Base-by-base conservation (phyloP, 441 rosid genomes). In the Raphanus hybrid region DNA sequence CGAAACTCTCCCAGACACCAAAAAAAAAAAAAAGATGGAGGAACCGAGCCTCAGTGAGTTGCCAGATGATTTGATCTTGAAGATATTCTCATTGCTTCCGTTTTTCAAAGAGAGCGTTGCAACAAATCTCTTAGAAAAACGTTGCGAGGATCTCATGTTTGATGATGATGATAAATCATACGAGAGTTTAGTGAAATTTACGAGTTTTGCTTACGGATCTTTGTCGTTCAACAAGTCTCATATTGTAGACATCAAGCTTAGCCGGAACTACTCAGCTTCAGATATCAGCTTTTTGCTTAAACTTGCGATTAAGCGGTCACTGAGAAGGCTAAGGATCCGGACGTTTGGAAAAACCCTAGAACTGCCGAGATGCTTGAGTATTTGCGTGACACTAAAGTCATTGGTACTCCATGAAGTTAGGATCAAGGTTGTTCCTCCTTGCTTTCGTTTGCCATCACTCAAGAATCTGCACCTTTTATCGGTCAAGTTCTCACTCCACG, bases 11-110 rank as follows among this genome's bases (percentile, higher is more conserved):
- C 23, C 58, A 6, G 10, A 52, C 58, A 18, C 7, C 55, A 45
- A 45, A 11, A 55, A 16, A 16, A 16, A 8, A 55, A 55, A 15
- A 15, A 8, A 7, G 4, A 55, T 55, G 60, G 60, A 55, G 60
- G 27, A 18, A 55, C 60, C 27, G 27, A 55, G 60, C 26, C 10
- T 55, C 60, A 18, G 5, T 8, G 60, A 55, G 12, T 8, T 55
- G 60, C 60, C 60, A 55, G 27, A 55, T 8, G 60, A 55, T 3
- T 18, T 55, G 27, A 3, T 55, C 27, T 55, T 55, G 60, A 55
- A 55, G 60, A 54, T 54, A 54, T 54, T 54, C 9, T 16, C 59
- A 54, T 54, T 5, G 59, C 59, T 54, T 54, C 59, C 59, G 23
- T 54, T 16, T 15, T 54, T 54, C 8, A 15, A 15, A 16, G 23